phyloP scores from a whole-genome alignment of 805 yeast species.

The Pichia heedii region DNA sequence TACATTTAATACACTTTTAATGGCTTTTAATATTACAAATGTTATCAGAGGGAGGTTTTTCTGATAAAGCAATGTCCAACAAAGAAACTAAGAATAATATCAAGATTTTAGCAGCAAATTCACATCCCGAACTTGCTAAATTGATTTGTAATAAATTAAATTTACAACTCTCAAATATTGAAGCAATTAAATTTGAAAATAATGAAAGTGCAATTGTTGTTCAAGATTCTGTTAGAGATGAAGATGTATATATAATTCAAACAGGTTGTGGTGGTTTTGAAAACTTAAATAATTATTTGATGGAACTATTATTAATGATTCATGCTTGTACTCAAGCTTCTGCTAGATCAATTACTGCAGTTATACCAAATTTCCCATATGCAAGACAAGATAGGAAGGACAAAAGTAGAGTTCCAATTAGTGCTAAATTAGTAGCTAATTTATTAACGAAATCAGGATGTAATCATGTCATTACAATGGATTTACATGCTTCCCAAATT shows the following conservation, averaged over 20 bases:
- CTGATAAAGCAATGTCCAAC: conserved; percentile 21
- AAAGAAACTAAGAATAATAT: conserved; percentile 35
- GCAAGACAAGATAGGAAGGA: conserved; percentile 98
- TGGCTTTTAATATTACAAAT: too few species aligned
- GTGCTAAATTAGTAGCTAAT: conserved; percentile 90
- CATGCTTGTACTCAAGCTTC: conserved; percentile 96
- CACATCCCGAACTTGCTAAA: conserved; percentile 79
- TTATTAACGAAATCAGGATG: conserved; percentile 91
- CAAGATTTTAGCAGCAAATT: conserved; percentile 51
- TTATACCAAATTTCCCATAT: conserved; percentile 91
- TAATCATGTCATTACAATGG: conserved; percentile 93
- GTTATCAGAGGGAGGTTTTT: not conserved
- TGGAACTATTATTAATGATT: conserved; percentile 83
- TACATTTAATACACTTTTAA: too few species aligned
- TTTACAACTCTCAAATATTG: conserved; percentile 60
- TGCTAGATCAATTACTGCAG: conserved; percentile 88
- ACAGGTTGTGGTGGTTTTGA: conserved; percentile 80
- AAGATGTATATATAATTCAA: conserved; percentile 78
- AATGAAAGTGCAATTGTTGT: conserved; percentile 83
- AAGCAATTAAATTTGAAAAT: conserved; percentile 79
- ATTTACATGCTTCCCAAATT: conserved; percentile 93
- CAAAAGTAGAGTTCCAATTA: conserved; percentile 91
- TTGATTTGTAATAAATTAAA: conserved; percentile 60
- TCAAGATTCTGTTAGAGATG: conserved; percentile 84
- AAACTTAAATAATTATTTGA: conserved; percentile 68